Conservation (phyloP, 2,329 filamentous ascomycete species). For the Thelonectria olida region DNA sequence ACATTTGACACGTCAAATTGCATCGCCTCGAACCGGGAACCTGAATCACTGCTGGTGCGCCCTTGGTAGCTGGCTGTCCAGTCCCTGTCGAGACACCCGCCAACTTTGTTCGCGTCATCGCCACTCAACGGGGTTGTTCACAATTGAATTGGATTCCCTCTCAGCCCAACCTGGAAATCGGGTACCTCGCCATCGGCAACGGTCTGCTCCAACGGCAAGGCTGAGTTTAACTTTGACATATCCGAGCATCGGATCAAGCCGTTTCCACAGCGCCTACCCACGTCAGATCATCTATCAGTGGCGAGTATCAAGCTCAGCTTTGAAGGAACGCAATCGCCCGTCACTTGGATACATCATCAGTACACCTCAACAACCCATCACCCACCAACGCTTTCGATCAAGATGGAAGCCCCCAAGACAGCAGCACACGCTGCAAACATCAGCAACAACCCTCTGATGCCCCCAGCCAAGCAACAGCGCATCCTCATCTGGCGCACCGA, state of each 20-base stretch:
- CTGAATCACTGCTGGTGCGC: background rate
- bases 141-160: no score
- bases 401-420: conserved; percentile 9
- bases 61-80: background rate
- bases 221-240: background rate
- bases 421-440: background rate
- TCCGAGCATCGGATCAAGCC: no score
- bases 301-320: background rate
- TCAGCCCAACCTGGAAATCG: no score
- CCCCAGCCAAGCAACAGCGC: conserved; percentile 48
- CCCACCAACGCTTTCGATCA: background rate
- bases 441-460: conserved; percentile 39
- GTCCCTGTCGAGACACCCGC: background rate
- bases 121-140: no score
- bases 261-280: no score
- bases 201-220: background rate
- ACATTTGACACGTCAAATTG: background rate
- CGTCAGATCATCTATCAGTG: background rate
- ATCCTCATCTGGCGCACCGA: conserved; percentile 62
- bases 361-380: background rate
- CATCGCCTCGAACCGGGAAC: conserved; percentile 8
- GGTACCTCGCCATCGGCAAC: no score
- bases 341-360: background rate
- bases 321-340: background rate
- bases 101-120: background rate